Conservation (phyloP, 495 filamentous ascomycete genomes). For the Platismatia glauca region DNA sequence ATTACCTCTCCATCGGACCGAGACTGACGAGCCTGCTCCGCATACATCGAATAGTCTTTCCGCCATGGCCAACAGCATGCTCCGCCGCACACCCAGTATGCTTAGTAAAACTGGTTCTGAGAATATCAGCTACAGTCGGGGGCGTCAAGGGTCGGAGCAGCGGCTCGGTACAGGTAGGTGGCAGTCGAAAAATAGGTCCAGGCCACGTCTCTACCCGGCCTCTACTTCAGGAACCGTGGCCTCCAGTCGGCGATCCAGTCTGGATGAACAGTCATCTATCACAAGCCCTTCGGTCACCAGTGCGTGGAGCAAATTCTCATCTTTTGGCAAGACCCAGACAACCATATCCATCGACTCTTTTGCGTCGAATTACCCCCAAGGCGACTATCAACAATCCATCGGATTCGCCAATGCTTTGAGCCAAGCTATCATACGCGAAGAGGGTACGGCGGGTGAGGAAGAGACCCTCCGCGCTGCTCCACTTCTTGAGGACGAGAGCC, state of each 20-base stretch:
- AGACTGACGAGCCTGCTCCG: constrained; percentile 33
- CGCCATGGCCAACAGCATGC: constrained; percentile 40
- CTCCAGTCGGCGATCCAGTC: constrained; percentile 78
- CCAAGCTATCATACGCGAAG: constrained; percentile 93
- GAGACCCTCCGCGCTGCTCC: constrained; percentile 45
- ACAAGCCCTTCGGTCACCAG: constrained; percentile 86
- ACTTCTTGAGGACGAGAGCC: constrained; percentile 80
- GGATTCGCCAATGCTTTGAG: constrained; percentile 96
- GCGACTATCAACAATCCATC: constrained; percentile 90
- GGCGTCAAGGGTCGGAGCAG: constrained; percentile 54
- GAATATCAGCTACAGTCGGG: constrained; percentile 52
- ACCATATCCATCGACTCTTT: constrained; percentile 87
- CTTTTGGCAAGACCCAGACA: constrained; percentile 77
- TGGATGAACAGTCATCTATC: constrained; percentile 82
- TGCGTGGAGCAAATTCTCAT: constrained; percentile 86
- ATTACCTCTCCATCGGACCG: constrained; percentile 70
- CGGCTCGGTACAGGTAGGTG: constrained; percentile 61
- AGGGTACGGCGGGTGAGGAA: constrained; percentile 48
- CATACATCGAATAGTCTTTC: constrained; percentile 41
- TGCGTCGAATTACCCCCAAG: constrained; percentile 64
- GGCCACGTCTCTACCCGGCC: constrained; percentile 65
- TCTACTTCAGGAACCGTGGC: constrained; percentile 53
- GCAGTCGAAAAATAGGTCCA: constrained; percentile 75
- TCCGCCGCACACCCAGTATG: constrained; percentile 81
- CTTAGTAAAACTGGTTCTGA: constrained; percentile 84